phyloP scores from a whole-genome alignment of 2,329 filamentous ascomycete species.

The Blumeriella jaapii region DNA sequence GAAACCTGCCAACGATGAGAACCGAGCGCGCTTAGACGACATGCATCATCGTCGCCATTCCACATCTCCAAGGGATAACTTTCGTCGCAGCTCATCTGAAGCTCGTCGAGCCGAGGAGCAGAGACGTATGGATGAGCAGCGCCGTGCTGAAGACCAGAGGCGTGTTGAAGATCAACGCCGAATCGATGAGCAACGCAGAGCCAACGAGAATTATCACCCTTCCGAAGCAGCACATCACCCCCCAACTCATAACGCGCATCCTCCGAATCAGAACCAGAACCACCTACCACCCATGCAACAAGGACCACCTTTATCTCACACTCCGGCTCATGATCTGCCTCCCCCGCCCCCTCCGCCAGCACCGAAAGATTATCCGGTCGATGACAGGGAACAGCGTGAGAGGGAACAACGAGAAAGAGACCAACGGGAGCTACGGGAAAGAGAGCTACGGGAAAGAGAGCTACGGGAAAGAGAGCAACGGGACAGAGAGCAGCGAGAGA shows the following conservation, averaged over 20 bases:
- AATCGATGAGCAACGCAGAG: conserved; percentile 52
- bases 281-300: conserved; percentile 54
- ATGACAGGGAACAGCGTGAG: conserved; percentile 35
- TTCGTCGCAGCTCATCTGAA: conserved; percentile 70
- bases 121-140: conserved; percentile 55
- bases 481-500: conserved; percentile 8
- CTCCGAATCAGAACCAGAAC: too few species aligned
- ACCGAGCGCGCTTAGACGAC: conserved; percentile 75
- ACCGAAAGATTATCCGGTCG: conserved; percentile 40
- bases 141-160: conserved; percentile 44
- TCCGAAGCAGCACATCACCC: conserved; percentile 87
- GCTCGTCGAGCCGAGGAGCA: conserved; percentile 49
- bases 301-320: conserved; percentile 40
- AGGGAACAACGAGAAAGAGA: conserved; percentile 7
- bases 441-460: neutral
- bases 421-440: neutral
- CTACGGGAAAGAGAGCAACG: conserved; percentile 35
- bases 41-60: conserved; percentile 67
- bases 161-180: conserved; percentile 51
- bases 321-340: conserved; percentile 33
- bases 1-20: conserved; percentile 84
- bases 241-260: conserved; percentile 46
- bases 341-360: conserved; percentile 33
- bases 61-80: conserved; percentile 57
- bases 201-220: conserved; percentile 73